These are phyloP conservation scores for Backusella psychrophila DNA, from an alignment of 192 early-diverging fungal species.

Conservation along the genomic window DNA sequence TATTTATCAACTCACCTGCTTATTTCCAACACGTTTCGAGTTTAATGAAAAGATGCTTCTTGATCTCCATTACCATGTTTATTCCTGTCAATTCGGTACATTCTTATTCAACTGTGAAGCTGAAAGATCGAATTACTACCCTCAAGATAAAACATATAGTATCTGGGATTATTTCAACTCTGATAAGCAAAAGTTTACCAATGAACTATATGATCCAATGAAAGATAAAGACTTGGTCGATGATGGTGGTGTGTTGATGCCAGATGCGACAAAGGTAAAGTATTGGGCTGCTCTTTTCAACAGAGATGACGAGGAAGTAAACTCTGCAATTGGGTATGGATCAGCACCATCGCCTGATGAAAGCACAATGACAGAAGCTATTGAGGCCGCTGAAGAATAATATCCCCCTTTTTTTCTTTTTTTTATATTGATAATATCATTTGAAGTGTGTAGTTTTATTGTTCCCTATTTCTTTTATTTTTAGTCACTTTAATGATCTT, in stretches of 20 bases:
- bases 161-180: slow-evolving; percentile 83
- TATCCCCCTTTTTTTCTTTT: not conserved
- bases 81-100: slow-evolving; percentile 92
- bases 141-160: slow-evolving; percentile 39
- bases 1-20: slow-evolving; percentile 87
- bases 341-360: not conserved
- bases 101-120: slow-evolving; percentile 90
- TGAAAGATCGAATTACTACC: slow-evolving; percentile 60
- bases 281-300: slow-evolving; percentile 78
- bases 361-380: not conserved
- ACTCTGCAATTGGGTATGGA: slow-evolving; percentile 17
- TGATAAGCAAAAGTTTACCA: slow-evolving; percentile 53
- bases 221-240: slow-evolving; percentile 43
- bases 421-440: not conserved
- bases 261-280: slow-evolving; percentile 57
- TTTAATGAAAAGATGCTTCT: slow-evolving; percentile 84
- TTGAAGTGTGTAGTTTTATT: not conserved
- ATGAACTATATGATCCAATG: slow-evolving; percentile 56
- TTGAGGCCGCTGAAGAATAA: not conserved
- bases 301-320: slow-evolving; percentile 55
- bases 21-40: slow-evolving; percentile 90
- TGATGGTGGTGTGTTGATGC: slow-evolving; percentile 63
- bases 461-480: not conserved
- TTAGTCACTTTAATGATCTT: not conserved
- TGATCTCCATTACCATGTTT: slow-evolving; percentile 81